Percentiles rank a stretch among this genome's conserved stretches.
phyloP scores from a whole-genome alignment of 306 rosid species.

The Fragaria nilgerrensis region DNA sequence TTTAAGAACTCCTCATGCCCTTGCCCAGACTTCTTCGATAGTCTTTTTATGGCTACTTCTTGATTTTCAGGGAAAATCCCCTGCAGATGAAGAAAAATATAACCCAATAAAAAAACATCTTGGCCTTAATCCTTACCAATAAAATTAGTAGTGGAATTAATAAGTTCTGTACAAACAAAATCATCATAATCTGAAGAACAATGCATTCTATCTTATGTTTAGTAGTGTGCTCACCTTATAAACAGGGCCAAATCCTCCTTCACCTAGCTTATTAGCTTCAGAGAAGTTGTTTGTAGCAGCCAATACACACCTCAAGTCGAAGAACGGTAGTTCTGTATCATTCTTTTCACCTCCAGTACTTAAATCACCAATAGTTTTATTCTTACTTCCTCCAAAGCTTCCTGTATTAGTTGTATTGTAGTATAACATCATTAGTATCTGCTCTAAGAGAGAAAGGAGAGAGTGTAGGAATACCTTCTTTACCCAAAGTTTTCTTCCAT shows the following conservation, averaged over 20 bases:
- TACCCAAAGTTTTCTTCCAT: slow-evolving; percentile 3
- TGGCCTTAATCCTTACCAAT: neutral
- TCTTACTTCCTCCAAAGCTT: slow-evolving; percentile 1
- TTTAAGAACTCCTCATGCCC: slow-evolving; percentile 49
- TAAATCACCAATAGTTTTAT: slow-evolving; percentile 10
- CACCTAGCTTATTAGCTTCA: slow-evolving; percentile 44
- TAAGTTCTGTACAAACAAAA: too few species aligned
- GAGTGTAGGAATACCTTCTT: neutral
- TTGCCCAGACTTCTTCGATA: slow-evolving; percentile 41
- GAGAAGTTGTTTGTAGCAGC: slow-evolving; percentile 48
- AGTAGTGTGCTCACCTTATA: slow-evolving; percentile 29
- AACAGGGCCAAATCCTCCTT: slow-evolving; percentile 61
- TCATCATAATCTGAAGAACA: too few species aligned
- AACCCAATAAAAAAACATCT: neutral
- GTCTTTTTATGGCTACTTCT: slow-evolving; percentile 48
- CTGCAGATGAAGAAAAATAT: slow-evolving; percentile 9
- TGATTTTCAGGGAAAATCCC: slow-evolving; percentile 35
- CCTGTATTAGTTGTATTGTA: neutral
- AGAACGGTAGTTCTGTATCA: slow-evolving; percentile 39
- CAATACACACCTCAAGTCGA: slow-evolving; percentile 24
- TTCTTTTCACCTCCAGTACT: slow-evolving; percentile 24
- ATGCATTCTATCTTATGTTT: neutral
- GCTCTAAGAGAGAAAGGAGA: neutral
- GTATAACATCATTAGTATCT: neutral
- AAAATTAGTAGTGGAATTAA: too few species aligned